Evolutionary conservation across 78 protist genomes (phyloP).

Genomic region (Anaeramoeba flamelloides): DNA sequence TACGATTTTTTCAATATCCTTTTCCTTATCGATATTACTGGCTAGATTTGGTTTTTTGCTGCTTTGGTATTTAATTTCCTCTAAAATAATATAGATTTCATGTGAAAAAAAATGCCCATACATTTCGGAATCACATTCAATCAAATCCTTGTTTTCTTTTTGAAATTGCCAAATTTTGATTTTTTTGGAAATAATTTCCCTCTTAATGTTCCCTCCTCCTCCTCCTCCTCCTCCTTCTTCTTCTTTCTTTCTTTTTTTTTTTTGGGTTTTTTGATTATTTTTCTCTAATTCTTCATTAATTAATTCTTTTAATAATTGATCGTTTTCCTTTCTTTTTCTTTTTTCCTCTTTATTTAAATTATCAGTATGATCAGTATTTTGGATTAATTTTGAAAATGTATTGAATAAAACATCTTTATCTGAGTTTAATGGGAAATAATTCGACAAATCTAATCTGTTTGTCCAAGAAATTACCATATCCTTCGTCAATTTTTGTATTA

Average conservation of each 20-base stretch:
- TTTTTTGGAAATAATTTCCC: no score
- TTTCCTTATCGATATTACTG: not conserved
- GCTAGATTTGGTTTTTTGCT: not conserved
- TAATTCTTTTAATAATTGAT: not conserved
- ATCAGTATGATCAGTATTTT: no score
- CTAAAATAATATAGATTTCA: not conserved
- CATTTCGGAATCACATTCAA: not conserved
- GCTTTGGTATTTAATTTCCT: not conserved
- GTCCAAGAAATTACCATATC: no score
- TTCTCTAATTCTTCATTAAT: not conserved
- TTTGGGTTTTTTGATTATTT: not conserved
- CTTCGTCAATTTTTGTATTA: not conserved
- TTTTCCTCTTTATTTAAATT: no score
- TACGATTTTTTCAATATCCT: not conserved
- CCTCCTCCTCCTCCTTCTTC: no score
- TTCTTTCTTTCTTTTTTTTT: not conserved
- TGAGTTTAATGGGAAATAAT: no score
- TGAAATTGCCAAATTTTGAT: not conserved
- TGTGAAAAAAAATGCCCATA: not conserved
- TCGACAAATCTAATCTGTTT: no score
- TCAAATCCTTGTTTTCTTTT: not conserved
- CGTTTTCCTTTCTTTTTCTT: no score
- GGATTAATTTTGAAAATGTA: no score
- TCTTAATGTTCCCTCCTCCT: no score
- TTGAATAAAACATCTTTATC: not conserved